phyloP scores from a whole-genome alignment of 2,329 filamentous ascomycete genomes.

The Nannizzia gypsea region DNA sequence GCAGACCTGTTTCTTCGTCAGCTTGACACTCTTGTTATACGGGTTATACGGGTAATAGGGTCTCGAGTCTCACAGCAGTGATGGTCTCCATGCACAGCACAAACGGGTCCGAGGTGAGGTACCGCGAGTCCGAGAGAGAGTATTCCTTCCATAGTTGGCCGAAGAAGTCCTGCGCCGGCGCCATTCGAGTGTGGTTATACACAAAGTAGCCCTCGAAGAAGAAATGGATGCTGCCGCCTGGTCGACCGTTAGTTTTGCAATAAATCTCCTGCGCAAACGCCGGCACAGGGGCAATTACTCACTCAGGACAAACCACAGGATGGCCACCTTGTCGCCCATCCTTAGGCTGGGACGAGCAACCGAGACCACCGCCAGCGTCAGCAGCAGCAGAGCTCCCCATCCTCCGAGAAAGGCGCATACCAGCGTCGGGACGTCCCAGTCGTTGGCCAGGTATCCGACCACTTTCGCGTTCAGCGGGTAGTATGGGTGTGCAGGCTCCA shows the following conservation, averaged over 20 bases:
- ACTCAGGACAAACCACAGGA: conserved; percentile 68
- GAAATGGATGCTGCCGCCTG: conserved; percentile 51
- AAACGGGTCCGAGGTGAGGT: conserved; percentile 68
- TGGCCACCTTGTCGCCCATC: conserved; percentile 44
- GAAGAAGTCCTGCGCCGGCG: conserved; percentile 57
- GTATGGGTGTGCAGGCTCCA: conserved; percentile 49
- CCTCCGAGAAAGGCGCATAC: conserved; percentile 48
- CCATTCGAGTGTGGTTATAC: conserved; percentile 53
- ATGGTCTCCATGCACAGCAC: conserved; percentile 80
- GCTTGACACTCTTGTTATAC: neutral
- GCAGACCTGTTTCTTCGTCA: conserved; percentile 32
- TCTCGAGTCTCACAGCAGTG: conserved; percentile 50
- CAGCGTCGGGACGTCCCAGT: conserved; percentile 47
- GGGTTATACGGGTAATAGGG: neutral
- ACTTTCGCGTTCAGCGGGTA: conserved; percentile 56
- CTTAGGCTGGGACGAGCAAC: conserved; percentile 43
- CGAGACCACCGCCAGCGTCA: conserved; percentile 45
- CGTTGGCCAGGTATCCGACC: conserved; percentile 54
- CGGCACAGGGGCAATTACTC: conserved; percentile 23
- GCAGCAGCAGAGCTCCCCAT: conserved; percentile 45
- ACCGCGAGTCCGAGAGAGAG: conserved; percentile 72
- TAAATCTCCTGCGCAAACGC: neutral
- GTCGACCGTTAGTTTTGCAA: neutral
- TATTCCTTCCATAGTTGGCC: conserved; percentile 93
- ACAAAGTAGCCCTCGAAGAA: conserved; percentile 83